These are phyloP conservation scores for Collybia sp. DNA, from an alignment of 768 basidiomycete genomes.

Conservation along the genomic window DNA sequence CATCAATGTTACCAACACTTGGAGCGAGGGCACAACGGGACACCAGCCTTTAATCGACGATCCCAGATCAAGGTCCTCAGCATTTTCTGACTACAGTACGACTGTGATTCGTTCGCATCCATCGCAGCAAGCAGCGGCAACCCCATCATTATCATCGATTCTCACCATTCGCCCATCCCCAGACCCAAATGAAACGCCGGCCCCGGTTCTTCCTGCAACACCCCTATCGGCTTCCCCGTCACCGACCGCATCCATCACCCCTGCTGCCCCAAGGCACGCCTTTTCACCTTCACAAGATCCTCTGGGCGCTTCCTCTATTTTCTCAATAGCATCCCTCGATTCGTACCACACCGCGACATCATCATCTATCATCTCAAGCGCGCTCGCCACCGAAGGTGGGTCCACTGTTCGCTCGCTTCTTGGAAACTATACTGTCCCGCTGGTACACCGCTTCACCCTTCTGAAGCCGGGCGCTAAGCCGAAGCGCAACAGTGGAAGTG, in stretches of 20 bases:
- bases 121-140: conserved; percentile 30
- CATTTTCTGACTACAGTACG: conserved; percentile 62
- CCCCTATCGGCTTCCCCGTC: conserved; percentile 14
- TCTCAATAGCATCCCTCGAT: conserved; percentile 55
- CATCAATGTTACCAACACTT: conserved; percentile 43
- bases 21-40: conserved; percentile 40
- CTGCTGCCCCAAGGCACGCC: conserved; percentile 10
- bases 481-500: conserved; percentile 28
- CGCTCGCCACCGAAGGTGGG: conserved; percentile 73
- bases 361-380: conserved; percentile 44
- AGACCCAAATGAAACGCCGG: conserved; percentile 41
- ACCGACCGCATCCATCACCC: conserved; percentile 15
- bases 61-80: conserved; percentile 20
- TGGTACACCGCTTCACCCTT: conserved; percentile 83
- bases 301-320: conserved; percentile 38
- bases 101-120: conserved; percentile 56
- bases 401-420: conserved; percentile 55
- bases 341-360: conserved; percentile 63
- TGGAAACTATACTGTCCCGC: conserved; percentile 36
- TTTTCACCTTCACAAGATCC: conserved; percentile 23
- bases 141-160: conserved; percentile 64
- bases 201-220: conserved; percentile 33
- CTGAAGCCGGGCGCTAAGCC: conserved; percentile 75
- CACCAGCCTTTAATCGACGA: conserved; percentile 49
- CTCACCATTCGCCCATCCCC: conserved; percentile 61